Base-by-base conservation (phyloP, 768 basidiomycete genomes). In the Gloeopeniophorella convolvens region DNA sequence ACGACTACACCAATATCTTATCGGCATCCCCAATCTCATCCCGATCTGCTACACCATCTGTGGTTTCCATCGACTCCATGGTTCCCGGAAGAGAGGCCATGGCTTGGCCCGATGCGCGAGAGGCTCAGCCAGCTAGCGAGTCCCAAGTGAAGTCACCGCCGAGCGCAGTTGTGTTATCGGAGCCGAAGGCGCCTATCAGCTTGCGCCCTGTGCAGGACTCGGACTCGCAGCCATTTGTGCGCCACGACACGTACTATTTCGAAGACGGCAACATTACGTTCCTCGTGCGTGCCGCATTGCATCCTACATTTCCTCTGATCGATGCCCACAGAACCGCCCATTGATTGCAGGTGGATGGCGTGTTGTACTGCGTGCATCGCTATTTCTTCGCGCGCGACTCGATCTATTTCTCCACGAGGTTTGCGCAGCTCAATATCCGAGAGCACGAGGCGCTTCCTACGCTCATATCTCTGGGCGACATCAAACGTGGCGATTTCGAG, bases 331-430 rank as follows among this genome's bases (percentile, higher is more conserved):
- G n/a, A n/a, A n/a, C n/a, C n/a, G n/a, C n/a, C n/a, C n/a, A n/a
- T n/a, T n/a, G n/a, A n/a, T n/a, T n/a, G 16, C 10, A 58, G 48
- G 47, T 58, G 7, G 52, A 39, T 13, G 40, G 20, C 4, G 28
- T 31, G 1, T 42, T 54, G 3, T 57, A 46, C 12, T 41, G 48
- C n/a, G 26, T 57, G 13, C 56, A 57, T 8, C 36, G 27, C 3
- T 57, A 54, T 23, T 45, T 57, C 43, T 42, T 56, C 16, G 26
- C 31, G 26, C 56, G 43, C 1, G 51, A 54, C 8, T 57, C 56
- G 1, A 12, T 24, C 2, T 44, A 54, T 6, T 57, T 57, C 18
- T 40, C 37, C n/a, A 39, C 30, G 5, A 42, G 37, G 41, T 43
- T 48, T 39, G n/a, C 21, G 20, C 28, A 36, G 16, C 42, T 55